Evolutionary conservation across 176 grass and related monocot species (phyloP).

Genomic region (Rhynchospora pubera): DNA sequence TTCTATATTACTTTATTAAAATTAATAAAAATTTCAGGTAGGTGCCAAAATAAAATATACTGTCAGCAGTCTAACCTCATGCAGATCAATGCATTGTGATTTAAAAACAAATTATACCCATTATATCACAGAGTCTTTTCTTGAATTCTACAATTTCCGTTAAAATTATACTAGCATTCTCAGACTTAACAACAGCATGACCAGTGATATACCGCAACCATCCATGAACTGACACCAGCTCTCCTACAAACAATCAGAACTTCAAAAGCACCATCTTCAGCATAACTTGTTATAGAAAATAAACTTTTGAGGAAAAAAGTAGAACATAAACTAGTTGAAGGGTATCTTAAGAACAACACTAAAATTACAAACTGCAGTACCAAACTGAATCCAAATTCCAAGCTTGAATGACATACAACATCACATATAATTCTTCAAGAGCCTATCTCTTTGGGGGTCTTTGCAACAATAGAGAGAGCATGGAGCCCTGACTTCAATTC

Average conservation of each 20-base stretch:
- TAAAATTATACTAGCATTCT: not conserved
- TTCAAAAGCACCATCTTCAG: not conserved
- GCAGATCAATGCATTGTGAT: not conserved
- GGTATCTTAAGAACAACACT: not conserved
- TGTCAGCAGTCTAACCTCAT: not conserved
- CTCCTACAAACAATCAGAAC: not conserved
- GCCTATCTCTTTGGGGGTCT: slow-evolving; percentile 61
- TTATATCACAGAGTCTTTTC: not conserved
- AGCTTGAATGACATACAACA: not conserved
- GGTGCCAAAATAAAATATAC: not conserved
- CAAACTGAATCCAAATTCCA: not conserved
- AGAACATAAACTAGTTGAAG: not conserved
- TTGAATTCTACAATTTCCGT: not conserved
- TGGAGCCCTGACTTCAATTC: slow-evolving; percentile 90
- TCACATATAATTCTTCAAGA: slow-evolving; percentile 20
- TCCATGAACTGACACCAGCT: not conserved
- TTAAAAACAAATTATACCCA: not conserved
- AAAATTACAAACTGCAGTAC: not conserved
- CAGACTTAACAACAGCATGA: not conserved
- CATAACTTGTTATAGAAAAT: not conserved
- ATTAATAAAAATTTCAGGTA: not conserved
- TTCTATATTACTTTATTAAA: not conserved
- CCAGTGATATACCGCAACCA: not conserved
- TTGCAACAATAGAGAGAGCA: slow-evolving; percentile 91
- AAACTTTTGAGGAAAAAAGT: not conserved